Evolutionary conservation across 2,329 filamentous ascomycete species (phyloP).

Genomic region (Emmonsiellopsis sp.): DNA sequence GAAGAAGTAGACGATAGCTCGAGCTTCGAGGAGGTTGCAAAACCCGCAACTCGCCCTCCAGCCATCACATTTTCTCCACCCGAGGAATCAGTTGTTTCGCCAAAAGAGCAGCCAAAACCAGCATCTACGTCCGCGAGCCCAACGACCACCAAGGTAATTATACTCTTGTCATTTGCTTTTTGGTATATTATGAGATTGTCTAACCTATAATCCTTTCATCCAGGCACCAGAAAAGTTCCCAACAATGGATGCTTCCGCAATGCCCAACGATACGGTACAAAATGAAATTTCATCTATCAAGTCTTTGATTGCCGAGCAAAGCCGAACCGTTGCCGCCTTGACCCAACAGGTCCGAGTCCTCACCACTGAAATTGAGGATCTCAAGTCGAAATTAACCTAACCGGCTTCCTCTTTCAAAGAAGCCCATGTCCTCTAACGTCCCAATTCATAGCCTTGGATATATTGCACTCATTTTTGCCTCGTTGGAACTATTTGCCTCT

Average conservation of each 20-base stretch:
- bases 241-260: slow-evolving; percentile 12
- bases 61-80: slow-evolving; percentile 20
- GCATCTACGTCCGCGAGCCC: neutral
- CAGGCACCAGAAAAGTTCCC: neutral
- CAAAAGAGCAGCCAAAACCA: slow-evolving; percentile 5
- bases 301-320: slow-evolving; percentile 66
- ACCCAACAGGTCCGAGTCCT: slow-evolving; percentile 64
- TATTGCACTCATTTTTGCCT: neutral
- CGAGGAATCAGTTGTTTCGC: slow-evolving; percentile 12
- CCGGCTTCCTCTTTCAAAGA: neutral
- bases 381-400: slow-evolving; percentile 56
- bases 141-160: slow-evolving; percentile 4
- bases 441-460: neutral
- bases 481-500: too few relatives aligned
- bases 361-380: slow-evolving; percentile 63
- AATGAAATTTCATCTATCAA: slow-evolving; percentile 69
- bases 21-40: slow-evolving; percentile 78
- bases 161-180: neutral
- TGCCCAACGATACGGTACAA: slow-evolving; percentile 47
- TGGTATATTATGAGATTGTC: neutral
- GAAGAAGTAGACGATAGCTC: slow-evolving; percentile 57
- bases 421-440: neutral
- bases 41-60: slow-evolving; percentile 57
- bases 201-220: neutral
- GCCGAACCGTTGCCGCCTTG: slow-evolving; percentile 66